A percentile compares a stretch with the other conserved stretches of the same genome.
Evolutionary conservation across 306 rosid species (phyloP).

Genomic region (Sphenostylis stenocarpa): DNA sequence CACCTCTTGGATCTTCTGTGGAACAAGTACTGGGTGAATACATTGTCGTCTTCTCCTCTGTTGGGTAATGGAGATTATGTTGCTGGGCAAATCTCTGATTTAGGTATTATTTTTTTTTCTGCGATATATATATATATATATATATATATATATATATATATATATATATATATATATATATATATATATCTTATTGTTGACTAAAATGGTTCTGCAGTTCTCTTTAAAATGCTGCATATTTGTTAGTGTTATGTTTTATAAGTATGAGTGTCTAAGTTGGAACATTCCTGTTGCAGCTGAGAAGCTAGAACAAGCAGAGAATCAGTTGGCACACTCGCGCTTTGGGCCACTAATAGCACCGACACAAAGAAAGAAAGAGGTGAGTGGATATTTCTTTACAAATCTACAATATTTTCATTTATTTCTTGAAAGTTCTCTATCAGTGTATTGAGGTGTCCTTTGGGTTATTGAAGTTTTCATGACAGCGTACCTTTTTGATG

Average conservation of each 20-base stretch:
- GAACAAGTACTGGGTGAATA: conserved; percentile 96
- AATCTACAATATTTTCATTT: not conserved
- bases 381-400: conserved; percentile 28
- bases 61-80: conserved; percentile 95
- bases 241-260: not conserved
- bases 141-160: too few relatives aligned
- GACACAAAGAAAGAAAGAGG: conserved; percentile 86
- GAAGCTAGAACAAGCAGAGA: conserved; percentile 94
- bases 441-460: not conserved
- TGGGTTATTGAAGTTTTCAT: not conserved
- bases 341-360: conserved; percentile 79
- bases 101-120: conserved; percentile 60
- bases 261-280: conserved; percentile 18
- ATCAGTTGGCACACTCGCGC: conserved; percentile 89
- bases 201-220: not conserved
- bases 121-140: not conserved
- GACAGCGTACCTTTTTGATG: not conserved
- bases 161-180: too few relatives aligned
- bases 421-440: not conserved
- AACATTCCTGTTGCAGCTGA: conserved; percentile 65
- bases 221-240: not conserved
- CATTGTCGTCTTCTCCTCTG: conserved; percentile 90
- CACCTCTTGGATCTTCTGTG: conserved; percentile 94
- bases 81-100: conserved; percentile 92
- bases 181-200: not conserved